Base-by-base conservation (phyloP, 2,329 filamentous ascomycete genomes). In the Diaporthe sp. region DNA sequence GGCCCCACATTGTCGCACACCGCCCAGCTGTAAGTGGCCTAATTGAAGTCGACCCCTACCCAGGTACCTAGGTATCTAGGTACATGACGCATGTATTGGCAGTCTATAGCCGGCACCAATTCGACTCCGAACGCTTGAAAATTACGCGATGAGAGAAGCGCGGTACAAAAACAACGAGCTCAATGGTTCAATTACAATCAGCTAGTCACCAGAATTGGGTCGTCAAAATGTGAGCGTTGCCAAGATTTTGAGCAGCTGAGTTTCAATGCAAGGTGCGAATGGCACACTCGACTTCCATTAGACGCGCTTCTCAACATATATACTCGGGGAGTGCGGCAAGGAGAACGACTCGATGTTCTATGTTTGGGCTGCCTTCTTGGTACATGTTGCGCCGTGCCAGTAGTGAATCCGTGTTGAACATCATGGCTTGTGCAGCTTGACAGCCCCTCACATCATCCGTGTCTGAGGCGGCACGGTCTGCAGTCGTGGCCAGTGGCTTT, bases 1-100 rank as follows among this genome's bases (percentile, higher is more conserved):
- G 17, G 50, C 65, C 71, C 71, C 71, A 74, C 53, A n/a, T 13
- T 44, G 4, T 4, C 35, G 42, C 47, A 72, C 70, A 75, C 73
- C 73, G 73, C 73, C 61, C 27, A 66, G 44, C 53, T 15, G 15
- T 12, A 56, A 39, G 13, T 32, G 63, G 53, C 42, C 53, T 44
- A 27, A 30, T 30, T 66, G 12, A 53, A 53, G 5, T 59, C 10
- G 15, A n/a, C 32, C 59, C 63, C 44, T 73, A 51, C 59, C 44
- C 6, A 27, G 12, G 44, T 73, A 59, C 59, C 44, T 15, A 27
- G 17, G 10, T 56, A 27, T 15, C 5, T 27, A 37, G 32, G 30
- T 30, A 19, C 58, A 42, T 25, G 27, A 17, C 53, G 4, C 53
- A 35, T n/a, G 19, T 8, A 1, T 56, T 30, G 19, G 17, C 10